Conservation (phyloP, 2,329 filamentous ascomycete species). For the Fusarium caatingaense region DNA sequence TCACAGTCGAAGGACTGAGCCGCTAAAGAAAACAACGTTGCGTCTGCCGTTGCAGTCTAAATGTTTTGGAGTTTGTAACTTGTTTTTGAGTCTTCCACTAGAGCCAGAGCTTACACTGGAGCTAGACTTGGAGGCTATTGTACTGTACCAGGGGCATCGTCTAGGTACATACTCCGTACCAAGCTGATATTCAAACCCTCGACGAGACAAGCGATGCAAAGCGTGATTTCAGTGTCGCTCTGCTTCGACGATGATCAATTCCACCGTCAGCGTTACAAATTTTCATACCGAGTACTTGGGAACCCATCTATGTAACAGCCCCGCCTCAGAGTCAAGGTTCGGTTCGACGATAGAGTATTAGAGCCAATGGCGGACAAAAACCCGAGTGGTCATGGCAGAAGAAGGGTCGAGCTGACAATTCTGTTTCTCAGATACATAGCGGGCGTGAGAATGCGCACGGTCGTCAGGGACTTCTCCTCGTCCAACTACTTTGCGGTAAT, state of each 20-base stretch:
- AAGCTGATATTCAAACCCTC: constrained; percentile 7
- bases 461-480: constrained; percentile 11
- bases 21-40: constrained; percentile 38
- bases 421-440: constrained; percentile 16
- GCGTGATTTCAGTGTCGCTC: constrained; percentile 11
- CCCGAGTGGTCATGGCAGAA: constrained; percentile 17
- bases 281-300: constrained; percentile 21
- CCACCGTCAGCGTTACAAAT: constrained; percentile 1
- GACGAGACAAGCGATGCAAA: constrained; percentile 12
- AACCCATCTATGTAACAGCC: constrained; percentile 14
- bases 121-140: constrained; percentile 19
- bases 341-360: constrained; percentile 2
- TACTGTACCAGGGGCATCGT: constrained; percentile 13
- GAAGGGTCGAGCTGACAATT: not conserved
- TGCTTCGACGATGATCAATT: constrained; percentile 19
- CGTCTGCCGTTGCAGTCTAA: constrained; percentile 31
- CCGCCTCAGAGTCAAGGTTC: constrained; percentile 24
- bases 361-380: constrained; percentile 15
- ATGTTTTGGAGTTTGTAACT: not conserved
- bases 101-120: constrained; percentile 12
- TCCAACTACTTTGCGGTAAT: constrained; percentile 8
- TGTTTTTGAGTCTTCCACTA: constrained; percentile 7
- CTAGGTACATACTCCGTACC: not conserved
- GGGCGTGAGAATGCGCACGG: constrained; percentile 32
- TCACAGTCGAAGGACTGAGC: constrained; percentile 18